Evolutionary conservation across 495 filamentous ascomycete species (phyloP), one percentile per base, ranked within the genome.

Genomic region (Platismatia glauca): DNA sequence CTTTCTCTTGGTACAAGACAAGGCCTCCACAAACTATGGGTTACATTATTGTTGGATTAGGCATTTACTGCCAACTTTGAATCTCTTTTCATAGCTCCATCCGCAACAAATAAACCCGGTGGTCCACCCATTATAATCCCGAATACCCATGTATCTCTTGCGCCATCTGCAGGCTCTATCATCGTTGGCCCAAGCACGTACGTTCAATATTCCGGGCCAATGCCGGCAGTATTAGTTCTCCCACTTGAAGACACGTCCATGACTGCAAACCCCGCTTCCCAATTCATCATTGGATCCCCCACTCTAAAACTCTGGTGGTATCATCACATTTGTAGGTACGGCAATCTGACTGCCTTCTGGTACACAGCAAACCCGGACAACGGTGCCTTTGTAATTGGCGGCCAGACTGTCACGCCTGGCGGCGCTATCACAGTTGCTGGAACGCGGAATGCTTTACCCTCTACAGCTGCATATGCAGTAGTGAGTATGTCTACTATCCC

Each of bases 241-340:
- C 61, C 64, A n/a, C 43, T 66, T 22, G 64, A 9, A 35, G 34
- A 9, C 9, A 9, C 34, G 5, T 4, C 34, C 34, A 35, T 35
- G 55, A 60, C 65, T 7, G 46, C 61, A 38, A 55, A 69, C 46
- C 3, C 56, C 24, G 44, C 27, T 20, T 48, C 39, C 16, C 41
- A 61, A 31, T 69, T 55, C 48, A 50, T 67, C 57, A 59, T 67
- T 33, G 67, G 61, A 9, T 22, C 41, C 29, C 67, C 65, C 37
- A 64, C 61, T 11, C 57, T 69, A n/a, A 20, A 61, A 34, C 35
- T 61, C 65, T 31, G 61, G 61, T 16, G 53, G 22, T 24, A 12
- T 27, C 24, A 9, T 67, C 24, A 67, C 61, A 1, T 39, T 64
- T 11, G 33, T 55, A 4, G 65, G 65, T 31, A 67, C 62, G 6